Percentiles rank a stretch among this genome's conserved stretches.
Conservation (phyloP, 2,329 filamentous ascomycete species). For the Phialocephala subalpina region DNA sequence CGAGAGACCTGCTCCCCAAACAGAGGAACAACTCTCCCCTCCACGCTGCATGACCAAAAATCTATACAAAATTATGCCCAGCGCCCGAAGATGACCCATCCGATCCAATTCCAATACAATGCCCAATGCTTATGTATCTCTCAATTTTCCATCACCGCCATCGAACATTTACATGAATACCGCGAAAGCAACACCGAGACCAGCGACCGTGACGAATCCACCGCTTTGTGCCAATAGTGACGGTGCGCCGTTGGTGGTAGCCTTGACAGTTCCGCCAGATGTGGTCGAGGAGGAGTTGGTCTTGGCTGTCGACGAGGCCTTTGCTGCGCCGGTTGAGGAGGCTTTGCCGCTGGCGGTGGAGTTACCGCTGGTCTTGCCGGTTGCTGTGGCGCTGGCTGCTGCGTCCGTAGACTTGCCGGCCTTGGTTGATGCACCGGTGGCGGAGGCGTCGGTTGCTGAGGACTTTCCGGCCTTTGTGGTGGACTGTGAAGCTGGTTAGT, state of each 20-base stretch:
- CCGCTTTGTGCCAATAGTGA: slow-evolving; percentile 37
- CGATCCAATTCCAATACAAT: not conserved
- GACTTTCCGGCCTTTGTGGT: slow-evolving; percentile 24
- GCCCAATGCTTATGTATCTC: not conserved
- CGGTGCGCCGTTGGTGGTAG: slow-evolving; percentile 32
- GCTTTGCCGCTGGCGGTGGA: slow-evolving; percentile 17
- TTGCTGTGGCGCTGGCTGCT: slow-evolving; percentile 22
- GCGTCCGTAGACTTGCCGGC: slow-evolving; percentile 4
- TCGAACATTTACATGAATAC: slow-evolving; percentile 41
- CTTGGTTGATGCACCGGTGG: not conserved
- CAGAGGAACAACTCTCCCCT: not conserved
- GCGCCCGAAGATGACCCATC: not conserved
- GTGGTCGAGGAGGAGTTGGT: slow-evolving; percentile 41
- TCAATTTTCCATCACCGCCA: not conserved
- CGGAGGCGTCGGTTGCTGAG: slow-evolving; percentile 1
- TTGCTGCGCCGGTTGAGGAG: slow-evolving; percentile 16
- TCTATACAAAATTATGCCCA: not conserved
- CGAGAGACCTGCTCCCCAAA: slow-evolving; percentile 7
- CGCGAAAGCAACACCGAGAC: slow-evolving; percentile 41
- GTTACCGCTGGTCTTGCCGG: slow-evolving; percentile 21
- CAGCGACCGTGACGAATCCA: slow-evolving; percentile 40
- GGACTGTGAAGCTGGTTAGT: slow-evolving; percentile 15
- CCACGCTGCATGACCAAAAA: not conserved
- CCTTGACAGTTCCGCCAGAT: slow-evolving; percentile 23
- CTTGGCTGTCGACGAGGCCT: slow-evolving; percentile 44